Conservation (phyloP, 352 stramenopile species). For the Ochromonadaceae sp. region DNA sequence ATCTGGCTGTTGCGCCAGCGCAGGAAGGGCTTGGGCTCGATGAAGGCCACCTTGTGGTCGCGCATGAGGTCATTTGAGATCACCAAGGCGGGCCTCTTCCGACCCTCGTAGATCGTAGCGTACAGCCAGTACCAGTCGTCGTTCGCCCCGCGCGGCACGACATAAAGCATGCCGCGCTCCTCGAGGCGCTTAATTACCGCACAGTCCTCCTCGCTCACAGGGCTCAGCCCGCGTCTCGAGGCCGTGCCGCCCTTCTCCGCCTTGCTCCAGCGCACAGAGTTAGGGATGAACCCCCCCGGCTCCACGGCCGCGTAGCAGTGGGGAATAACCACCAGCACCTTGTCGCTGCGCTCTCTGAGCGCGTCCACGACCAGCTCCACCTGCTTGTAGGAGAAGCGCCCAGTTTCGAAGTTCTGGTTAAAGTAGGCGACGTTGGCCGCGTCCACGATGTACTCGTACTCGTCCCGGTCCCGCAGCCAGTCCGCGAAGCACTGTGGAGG, state of each 20-base stretch:
- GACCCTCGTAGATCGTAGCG: constrained; percentile 19
- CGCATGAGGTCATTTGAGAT: constrained; percentile 33
- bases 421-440: constrained; percentile 17
- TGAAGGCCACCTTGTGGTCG: constrained; percentile 25
- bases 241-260: neutral
- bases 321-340: neutral
- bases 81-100: constrained; percentile 16
- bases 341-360: neutral
- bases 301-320: neutral
- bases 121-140: constrained; percentile 34
- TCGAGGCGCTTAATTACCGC: neutral
- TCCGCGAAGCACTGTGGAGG: too few relatives aligned
- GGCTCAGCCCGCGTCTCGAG: neutral
- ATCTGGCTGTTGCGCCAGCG: too few relatives aligned
- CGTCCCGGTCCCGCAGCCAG: too few relatives aligned
- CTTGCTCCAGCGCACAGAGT: constrained; percentile 11
- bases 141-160: constrained; percentile 11
- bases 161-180: constrained; percentile 5
- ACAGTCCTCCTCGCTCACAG: neutral
- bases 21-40: constrained; percentile 24
- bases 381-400: constrained; percentile 12
- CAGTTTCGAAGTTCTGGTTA: constrained; percentile 1
- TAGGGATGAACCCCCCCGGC: neutral
- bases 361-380: constrained; percentile 3
- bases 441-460: constrained; percentile 18